Evolutionary conservation across 306 rosid genomes (phyloP), one percentile per base, ranked within the genome.

Genomic region (Vicia sativa): DNA sequence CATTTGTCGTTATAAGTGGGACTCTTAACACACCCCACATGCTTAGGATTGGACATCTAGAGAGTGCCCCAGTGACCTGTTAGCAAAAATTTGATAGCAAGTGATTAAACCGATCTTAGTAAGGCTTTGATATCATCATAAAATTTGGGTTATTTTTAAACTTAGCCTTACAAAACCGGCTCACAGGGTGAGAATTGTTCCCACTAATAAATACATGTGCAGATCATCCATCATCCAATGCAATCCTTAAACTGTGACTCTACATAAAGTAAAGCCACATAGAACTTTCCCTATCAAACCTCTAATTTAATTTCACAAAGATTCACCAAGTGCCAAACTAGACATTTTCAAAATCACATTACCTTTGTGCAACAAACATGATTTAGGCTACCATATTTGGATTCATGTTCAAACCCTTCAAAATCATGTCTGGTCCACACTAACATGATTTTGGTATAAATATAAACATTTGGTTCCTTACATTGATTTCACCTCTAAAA

Each of bases 291-390:
- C 38, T 58, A 61, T n/a, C 9, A 7, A 26, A 29, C 38, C 50
- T 68, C 70, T 10, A 13, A n/a, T 29, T 28, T 8, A 38, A 28
- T 15, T 61, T 13, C 25, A 68, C 15, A 41, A 10, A 73, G 8
- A 55, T 25, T 63, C n/a, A 28, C 45, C 48, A 29, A 42, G 60
- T 41, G 21, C 46, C 45, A 60, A 50, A 66, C 52, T 19, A 35
- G 41, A 72, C 53, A 50, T 42, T 59, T 65, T 58, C 28, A 50
- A 25, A 42, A 23, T 46, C 25, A 60, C 13, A 19, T 43, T 68
- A 60, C 13, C 19, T 43, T 68, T 53, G 44, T 35, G 53, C 42
- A 73, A 69, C 9, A 60, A 57, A 37, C 61, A 65, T 50, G 67
- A 73, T 11, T 44, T 19, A 44, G 13, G 4, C 16, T 16, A 25